phyloP scores from a whole-genome alignment of 345 rosid genomes.

The Lumnitzera littorea region DNA sequence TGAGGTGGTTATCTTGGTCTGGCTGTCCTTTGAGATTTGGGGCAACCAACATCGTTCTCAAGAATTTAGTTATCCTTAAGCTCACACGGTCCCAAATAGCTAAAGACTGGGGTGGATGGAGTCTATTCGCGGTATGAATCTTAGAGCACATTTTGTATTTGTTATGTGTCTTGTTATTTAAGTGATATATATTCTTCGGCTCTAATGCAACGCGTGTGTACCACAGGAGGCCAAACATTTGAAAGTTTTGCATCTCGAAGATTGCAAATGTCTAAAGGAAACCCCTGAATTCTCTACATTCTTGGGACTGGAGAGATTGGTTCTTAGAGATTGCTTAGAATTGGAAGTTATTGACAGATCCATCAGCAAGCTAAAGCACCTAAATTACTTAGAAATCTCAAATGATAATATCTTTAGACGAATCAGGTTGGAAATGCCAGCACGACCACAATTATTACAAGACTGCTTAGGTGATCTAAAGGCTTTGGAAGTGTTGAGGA shows the following conservation, averaged over 20 bases:
- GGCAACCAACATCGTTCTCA: not conserved
- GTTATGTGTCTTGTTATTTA: not conserved
- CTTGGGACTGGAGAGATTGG: not conserved
- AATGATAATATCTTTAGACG: fast-evolving
- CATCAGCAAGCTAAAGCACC: not conserved
- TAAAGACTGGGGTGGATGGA: slow-evolving; percentile 1
- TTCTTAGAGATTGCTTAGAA: not conserved
- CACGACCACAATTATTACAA: too few species aligned
- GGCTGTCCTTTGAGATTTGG: not conserved
- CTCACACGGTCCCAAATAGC: too few species aligned
- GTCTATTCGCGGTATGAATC: not conserved
- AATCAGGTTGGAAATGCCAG: too few species aligned
- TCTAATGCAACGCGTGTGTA: not conserved
- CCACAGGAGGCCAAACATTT: not conserved
- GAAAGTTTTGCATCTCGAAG: not conserved
- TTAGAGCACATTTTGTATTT: not conserved
- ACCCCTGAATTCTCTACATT: not conserved
- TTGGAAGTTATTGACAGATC: not conserved
- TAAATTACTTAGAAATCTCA: not conserved
- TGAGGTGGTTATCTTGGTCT: not conserved
- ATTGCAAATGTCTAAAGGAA: not conserved
- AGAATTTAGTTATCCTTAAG: not conserved
- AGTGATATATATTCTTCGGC: too few species aligned
- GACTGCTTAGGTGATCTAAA: too few species aligned
- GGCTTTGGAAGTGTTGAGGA: not conserved